A percentile compares a stretch with the other conserved stretches of the same genome.
Conservation (phyloP, 306 rosid species). For the Cicer arietinum region DNA sequence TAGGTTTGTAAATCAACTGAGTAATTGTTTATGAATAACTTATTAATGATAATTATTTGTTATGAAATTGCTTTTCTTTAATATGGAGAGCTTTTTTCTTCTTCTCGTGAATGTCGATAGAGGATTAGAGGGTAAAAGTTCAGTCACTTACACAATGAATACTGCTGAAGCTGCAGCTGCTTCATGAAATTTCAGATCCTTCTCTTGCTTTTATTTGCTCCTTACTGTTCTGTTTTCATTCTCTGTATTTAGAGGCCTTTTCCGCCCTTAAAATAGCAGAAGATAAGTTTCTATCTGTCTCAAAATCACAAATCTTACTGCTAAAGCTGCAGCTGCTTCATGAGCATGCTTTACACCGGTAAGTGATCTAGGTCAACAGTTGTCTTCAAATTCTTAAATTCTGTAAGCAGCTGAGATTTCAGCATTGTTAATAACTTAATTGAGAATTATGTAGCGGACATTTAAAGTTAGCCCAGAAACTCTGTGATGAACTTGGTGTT, state of each 20-base stretch:
- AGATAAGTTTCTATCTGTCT: slow-evolving; percentile 81
- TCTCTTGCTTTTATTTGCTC: slow-evolving; percentile 30
- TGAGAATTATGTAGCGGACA: slow-evolving; percentile 65
- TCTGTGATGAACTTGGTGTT: slow-evolving; percentile 91
- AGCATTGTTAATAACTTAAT: slow-evolving; percentile 22
- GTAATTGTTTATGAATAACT: slow-evolving; percentile 24
- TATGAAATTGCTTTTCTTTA: slow-evolving; percentile 32
- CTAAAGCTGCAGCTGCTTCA: slow-evolving; percentile 91
- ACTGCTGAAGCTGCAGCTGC: too few species aligned
- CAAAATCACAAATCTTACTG: slow-evolving; percentile 79
- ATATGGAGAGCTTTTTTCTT: slow-evolving; percentile 17
- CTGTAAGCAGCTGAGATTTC: slow-evolving; percentile 28
- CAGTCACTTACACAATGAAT: background rate
- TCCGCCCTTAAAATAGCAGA: slow-evolving; percentile 83
- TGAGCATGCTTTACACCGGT: slow-evolving; percentile 88
- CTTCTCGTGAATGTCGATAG: slow-evolving; percentile 7
- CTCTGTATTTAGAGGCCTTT: slow-evolving; percentile 73
- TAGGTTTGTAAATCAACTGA: slow-evolving; percentile 23
- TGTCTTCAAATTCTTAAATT: slow-evolving; percentile 32
- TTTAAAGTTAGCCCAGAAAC: slow-evolving; percentile 89
- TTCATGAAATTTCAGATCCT: background rate
- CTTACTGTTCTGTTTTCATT: slow-evolving; percentile 29
- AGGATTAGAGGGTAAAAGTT: slow-evolving; percentile 16
- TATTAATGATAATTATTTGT: background rate
- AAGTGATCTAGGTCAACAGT: slow-evolving; percentile 37